phyloP scores from a whole-genome alignment of 176 grass and related monocot genomes.

The Carex parvula region DNA sequence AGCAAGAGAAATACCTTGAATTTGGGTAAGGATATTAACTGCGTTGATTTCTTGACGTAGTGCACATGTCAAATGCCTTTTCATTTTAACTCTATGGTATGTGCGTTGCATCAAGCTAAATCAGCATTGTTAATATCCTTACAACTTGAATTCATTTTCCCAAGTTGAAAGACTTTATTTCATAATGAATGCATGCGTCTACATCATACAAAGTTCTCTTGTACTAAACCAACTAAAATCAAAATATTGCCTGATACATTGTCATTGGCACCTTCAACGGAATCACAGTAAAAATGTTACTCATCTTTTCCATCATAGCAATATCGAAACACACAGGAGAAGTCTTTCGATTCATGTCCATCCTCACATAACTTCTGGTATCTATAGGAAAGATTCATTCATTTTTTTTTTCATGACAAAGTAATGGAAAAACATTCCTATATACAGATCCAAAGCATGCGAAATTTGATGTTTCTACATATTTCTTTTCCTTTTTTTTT shows the following conservation, averaged over 20 bases:
- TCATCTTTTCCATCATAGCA: slow-evolving; percentile 71
- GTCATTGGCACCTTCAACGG: neutral
- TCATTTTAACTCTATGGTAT: no score
- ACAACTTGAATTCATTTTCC: no score
- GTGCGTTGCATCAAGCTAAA: no score
- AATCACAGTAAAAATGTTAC: neutral
- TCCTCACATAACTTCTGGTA: slow-evolving; percentile 57
- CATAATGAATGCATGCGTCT: no score
- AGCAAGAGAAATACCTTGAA: no score
- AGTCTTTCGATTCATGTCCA: slow-evolving; percentile 64
- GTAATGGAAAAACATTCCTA: neutral
- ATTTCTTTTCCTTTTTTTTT: neutral
- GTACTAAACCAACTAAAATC: neutral
- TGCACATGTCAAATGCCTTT: no score
- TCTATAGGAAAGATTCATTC: slow-evolving; percentile 35
- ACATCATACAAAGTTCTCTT: neutral
- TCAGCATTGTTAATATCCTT: no score
- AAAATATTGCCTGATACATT: neutral
- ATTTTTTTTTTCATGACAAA: no score
- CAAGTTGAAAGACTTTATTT: no score
- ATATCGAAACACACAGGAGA: slow-evolving; percentile 73
- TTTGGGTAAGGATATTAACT: no score
- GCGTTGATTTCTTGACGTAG: no score
- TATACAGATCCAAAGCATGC: neutral
- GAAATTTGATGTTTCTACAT: neutral